Evolutionary conservation across 345 rosid species (phyloP).

Genomic region (Atalantia buxifolia): DNA sequence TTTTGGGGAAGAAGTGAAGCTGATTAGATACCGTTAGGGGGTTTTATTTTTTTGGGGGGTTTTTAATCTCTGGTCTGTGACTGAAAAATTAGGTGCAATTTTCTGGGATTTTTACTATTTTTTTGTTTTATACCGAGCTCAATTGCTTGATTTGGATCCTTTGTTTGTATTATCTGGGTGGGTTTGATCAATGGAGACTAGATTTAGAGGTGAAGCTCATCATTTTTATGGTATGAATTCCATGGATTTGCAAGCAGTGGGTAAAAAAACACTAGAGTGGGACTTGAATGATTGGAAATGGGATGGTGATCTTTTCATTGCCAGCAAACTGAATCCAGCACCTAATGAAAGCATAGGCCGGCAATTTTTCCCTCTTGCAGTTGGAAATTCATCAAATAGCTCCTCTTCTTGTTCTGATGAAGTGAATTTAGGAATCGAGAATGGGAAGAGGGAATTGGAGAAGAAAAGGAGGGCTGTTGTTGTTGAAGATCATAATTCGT

Average conservation of each 20-base stretch:
- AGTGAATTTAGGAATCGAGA: conserved; percentile 45
- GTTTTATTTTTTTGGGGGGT: conserved; percentile 10
- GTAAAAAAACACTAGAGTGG: conserved; percentile 77
- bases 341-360: conserved; percentile 35
- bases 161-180: conserved; percentile 13
- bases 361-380: conserved; percentile 53
- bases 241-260: conserved; percentile 46
- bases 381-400: conserved; percentile 74
- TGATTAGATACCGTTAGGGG: conserved; percentile 37
- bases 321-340: conserved; percentile 57
- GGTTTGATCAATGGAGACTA: conserved; percentile 66
- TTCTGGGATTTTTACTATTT: background rate
- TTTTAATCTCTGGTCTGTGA: conserved; percentile 40
- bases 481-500: conserved; percentile 49
- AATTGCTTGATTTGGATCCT: conserved; percentile 19
- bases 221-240: conserved; percentile 51
- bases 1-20: conserved; percentile 68
- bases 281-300: conserved; percentile 96
- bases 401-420: conserved; percentile 87
- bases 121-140: conserved; percentile 15
- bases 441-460: conserved; percentile 58
- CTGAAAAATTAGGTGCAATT: conserved; percentile 19
- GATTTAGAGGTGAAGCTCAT: conserved; percentile 59
- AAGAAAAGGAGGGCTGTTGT: conserved; percentile 73
- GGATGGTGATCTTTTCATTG: conserved; percentile 96